Base-by-base conservation (phyloP, 2,329 filamentous ascomycete genomes). In the Stagonosporopsis chrysanthemi region DNA sequence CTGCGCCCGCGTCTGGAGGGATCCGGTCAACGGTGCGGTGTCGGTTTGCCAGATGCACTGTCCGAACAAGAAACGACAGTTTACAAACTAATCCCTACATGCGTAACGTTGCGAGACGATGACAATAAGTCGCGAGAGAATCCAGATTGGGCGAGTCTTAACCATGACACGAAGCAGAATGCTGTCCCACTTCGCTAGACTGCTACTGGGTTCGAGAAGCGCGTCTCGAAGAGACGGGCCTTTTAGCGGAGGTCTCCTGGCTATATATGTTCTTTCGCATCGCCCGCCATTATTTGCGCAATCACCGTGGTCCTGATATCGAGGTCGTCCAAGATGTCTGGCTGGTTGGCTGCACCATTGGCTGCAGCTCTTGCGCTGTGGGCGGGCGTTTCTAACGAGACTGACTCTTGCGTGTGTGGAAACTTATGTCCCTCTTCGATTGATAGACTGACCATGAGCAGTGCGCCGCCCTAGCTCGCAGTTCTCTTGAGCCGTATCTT, bases 391-490 rank as follows among this genome's bases (percentile, higher is more conserved):
- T 43, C 39, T 24, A 33, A 22, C 6, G 29, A 24, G n/a, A 36
- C 35, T 24, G 55, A 53, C 12, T 19, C 19, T n/a, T 58, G 55
- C 35, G 55, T 58, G 23, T 49, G 49, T 53, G n/a, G n/a, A n/a
- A 22, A 14, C 15, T 9, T 14, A 15, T 28, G 0, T 23, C 5
- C 35, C 15, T 1, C 4, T 29, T 14, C 19, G 2, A 26, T 11
- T 26, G 5, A 11, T 4, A 6, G n/a, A n/a, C 49, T 57, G n/a
- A 57, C n/a, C 3, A 2, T 40, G 15, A 2, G 7, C 12, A 64
- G 64, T 66, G 62, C 22, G 35, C 41, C 33, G 46, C 52, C 19
- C 46, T 66, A 12, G 40, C 60, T 0, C 15, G 40, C 11, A 62
- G 29, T 6, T 36, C 62, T 4, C 23, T 67, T n/a, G 53, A 52